Base-by-base conservation (phyloP, 345 rosid genomes). In the Eucalyptus sideroxylon region DNA sequence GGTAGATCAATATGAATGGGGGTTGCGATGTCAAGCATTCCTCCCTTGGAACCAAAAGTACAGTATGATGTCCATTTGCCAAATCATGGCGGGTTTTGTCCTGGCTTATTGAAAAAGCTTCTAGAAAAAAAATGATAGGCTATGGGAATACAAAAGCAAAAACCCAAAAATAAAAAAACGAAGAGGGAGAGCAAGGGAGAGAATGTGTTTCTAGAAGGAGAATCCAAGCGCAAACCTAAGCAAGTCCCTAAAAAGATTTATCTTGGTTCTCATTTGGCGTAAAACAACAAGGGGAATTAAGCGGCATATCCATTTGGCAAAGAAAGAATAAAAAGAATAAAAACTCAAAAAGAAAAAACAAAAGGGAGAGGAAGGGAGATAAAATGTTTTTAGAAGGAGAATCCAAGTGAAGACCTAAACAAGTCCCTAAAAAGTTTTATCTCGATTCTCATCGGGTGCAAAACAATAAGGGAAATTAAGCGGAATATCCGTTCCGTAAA, bases 391-490 rank as follows among this genome's bases (percentile, higher is more conserved):
- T 21, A 21, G 26, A 21, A 53, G 11, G 59, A 21, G 59, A 2
- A 53, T 21, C 11, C 4, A 19, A 19, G 24, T 8, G 26, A 53
- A 19, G 5, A 2, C 10, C 59, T 53, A 53, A 19, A 9, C 26
- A 53, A 53, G 10, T 53, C 5, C 11, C 26, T 21, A 21, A 53
- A 53, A 53, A 21, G 26, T 53, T 53, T 53, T 21, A 53, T 53
- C 11, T 21, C 1, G 2, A 24, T 53, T 21, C 11, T 53, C 11
- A 21, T 53, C 0, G 1, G 5, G 11, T 8, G 26, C 9, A 21
- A 53, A 53, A 8, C 2, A 21, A 53, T 53, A 8, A 53, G 26
- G 9, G 10, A 53, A 53, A 53, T 53, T 21, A 53, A 53, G n/a
- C 14, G n/a, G 30, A 9, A 26, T 27, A 27, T 26, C n/a, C 31